phyloP scores from a whole-genome alignment of 176 grass and related monocot species.

The Puccinellia tenuiflora region DNA sequence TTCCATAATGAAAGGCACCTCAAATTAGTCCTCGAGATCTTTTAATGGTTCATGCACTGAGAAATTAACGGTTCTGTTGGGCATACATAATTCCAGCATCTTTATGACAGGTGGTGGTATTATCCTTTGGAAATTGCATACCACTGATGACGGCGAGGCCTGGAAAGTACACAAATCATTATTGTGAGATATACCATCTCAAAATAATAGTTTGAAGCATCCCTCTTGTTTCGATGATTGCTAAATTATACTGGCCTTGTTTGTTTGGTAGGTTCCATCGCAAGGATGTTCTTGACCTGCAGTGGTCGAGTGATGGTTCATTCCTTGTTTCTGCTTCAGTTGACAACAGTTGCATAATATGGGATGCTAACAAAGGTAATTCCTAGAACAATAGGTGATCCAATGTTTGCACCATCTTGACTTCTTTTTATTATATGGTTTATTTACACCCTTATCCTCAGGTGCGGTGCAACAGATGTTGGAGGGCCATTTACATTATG shows the following conservation, averaged over 20 bases:
- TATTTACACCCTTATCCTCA: constrained; percentile 27
- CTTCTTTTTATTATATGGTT: background rate
- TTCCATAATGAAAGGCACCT: background rate
- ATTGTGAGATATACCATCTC: constrained; percentile 38
- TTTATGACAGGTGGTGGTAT: constrained; percentile 66
- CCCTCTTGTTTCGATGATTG: background rate
- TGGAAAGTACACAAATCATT: constrained; percentile 84
- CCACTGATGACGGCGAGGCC: constrained; percentile 28
- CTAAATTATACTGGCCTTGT: background rate
- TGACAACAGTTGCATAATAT: constrained; percentile 97
- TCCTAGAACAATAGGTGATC: background rate
- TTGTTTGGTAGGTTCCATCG: constrained; percentile 75
- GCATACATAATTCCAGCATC: background rate
- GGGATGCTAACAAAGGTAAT: constrained; percentile 87
- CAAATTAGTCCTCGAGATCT: background rate
- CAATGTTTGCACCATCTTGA: background rate
- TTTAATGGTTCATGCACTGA: background rate
- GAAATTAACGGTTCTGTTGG: background rate
- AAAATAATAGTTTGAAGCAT: background rate
- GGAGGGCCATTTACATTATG: constrained; percentile 96
- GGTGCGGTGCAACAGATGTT: constrained; percentile 72
- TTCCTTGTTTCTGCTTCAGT: constrained; percentile 86
- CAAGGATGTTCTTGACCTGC: constrained; percentile 95
- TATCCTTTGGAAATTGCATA: constrained; percentile 65
- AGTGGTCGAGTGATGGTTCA: constrained; percentile 72